Evolutionary conservation across 768 basidiomycete genomes (phyloP).

Genomic region (Hydnomerulius pinastri): DNA sequence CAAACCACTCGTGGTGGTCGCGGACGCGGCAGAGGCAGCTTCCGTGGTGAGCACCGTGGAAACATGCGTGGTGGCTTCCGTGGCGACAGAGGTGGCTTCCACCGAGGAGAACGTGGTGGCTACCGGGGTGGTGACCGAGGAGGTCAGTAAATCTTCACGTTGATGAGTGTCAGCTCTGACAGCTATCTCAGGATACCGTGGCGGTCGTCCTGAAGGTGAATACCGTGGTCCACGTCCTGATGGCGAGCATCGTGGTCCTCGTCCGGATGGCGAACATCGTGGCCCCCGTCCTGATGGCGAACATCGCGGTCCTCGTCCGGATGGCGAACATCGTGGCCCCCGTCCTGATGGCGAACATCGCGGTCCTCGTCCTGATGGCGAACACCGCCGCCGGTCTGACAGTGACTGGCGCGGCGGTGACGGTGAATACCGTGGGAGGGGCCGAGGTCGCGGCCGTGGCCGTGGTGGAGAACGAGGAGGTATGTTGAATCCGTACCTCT

Average conservation of each 20-base stretch:
- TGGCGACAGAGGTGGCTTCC: conserved; percentile 35
- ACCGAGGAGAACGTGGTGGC: conserved; percentile 40
- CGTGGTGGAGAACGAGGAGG: conserved; percentile 44
- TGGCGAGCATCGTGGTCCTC: conserved; percentile 39
- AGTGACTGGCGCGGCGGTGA: conserved; percentile 54
- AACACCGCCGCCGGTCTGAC: no score
- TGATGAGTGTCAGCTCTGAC: background rate
- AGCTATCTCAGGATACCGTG: conserved; percentile 12
- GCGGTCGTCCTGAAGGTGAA: conserved; percentile 39
- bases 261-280: conserved; percentile 12
- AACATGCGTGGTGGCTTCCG: conserved; percentile 43
- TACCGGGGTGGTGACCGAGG: conserved; percentile 33
- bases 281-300: no score
- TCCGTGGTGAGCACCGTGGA: conserved; percentile 46
- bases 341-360: conserved; percentile 10
- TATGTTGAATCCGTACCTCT: conserved; percentile 17
- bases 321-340: conserved; percentile 15
- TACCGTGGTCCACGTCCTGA: conserved; percentile 52
- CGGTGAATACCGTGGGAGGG: conserved; percentile 40
- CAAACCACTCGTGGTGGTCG: conserved; percentile 47
- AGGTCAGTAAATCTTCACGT: conserved; percentile 16
- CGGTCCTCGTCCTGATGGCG: no score
- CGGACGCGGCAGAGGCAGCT: conserved; percentile 46
- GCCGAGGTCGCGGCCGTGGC: conserved; percentile 48
- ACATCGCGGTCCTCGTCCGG: conserved; percentile 17